These are phyloP conservation scores for Lupinus albus DNA, from an alignment of 306 rosid species.

Conservation along the genomic window DNA sequence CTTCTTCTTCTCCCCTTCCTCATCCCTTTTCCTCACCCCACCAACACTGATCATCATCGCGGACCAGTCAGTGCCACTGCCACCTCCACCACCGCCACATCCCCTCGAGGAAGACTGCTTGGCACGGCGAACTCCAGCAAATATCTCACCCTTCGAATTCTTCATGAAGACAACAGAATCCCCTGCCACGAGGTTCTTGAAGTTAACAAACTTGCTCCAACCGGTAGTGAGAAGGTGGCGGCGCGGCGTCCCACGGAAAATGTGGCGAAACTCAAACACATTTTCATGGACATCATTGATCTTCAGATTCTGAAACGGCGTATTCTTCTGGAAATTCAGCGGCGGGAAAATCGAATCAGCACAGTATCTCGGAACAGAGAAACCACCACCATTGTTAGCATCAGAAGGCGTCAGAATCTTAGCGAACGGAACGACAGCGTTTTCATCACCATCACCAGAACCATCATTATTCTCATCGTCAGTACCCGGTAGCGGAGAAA, in stretches of 20 bases:
- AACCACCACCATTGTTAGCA: conserved; percentile 87
- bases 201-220: conserved; percentile 79
- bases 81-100: neutral
- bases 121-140: conserved; percentile 69
- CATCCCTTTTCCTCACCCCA: conserved; percentile 10
- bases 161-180: conserved; percentile 72
- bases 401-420: conserved; percentile 79
- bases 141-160: conserved; percentile 45
- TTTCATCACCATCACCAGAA: conserved; percentile 17
- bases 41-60: conserved; percentile 43
- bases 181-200: conserved; percentile 70
- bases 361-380: conserved; percentile 75
- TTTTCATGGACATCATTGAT: conserved; percentile 66
- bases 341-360: conserved; percentile 73
- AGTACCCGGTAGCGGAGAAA: neutral
- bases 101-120: conserved; percentile 12
- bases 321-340: conserved; percentile 53
- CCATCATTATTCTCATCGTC: neutral
- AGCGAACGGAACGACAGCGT: conserved; percentile 48
- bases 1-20: conserved; percentile 33
- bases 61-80: neutral
- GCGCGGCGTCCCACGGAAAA: conserved; percentile 74
- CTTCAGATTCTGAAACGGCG: conserved; percentile 63
- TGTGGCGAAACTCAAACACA: conserved; percentile 70
- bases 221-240: conserved; percentile 86